phyloP scores from a whole-genome alignment of 1,139 yeast genomes.

The Blastobotrys aristatus region DNA sequence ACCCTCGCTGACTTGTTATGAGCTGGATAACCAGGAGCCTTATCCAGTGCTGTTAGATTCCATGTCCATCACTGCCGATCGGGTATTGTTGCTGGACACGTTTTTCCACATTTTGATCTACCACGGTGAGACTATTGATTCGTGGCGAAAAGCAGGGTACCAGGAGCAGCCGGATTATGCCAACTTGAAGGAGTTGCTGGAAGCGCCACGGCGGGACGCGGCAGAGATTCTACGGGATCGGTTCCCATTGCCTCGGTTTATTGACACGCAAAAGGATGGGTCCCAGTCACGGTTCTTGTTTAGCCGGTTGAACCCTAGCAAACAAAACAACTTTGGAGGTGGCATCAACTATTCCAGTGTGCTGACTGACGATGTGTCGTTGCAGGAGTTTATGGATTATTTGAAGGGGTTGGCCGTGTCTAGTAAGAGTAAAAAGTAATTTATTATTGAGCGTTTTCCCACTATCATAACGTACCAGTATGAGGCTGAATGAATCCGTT shows the following conservation, averaged over 20 bases:
- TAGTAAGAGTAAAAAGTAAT: conserved; percentile 3
- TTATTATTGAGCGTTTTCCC: no score
- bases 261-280: conserved; percentile 72
- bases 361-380: conserved; percentile 64
- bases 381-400: conserved; percentile 62
- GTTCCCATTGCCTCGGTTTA: conserved; percentile 68
- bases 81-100: conserved; percentile 63
- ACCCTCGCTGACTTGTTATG: conserved; percentile 64
- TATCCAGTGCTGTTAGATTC: conserved; percentile 66
- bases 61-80: conserved; percentile 54
- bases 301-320: conserved; percentile 71
- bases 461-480: no score
- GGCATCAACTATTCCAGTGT: conserved; percentile 32
- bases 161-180: conserved; percentile 62
- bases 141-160: conserved; percentile 64
- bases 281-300: conserved; percentile 72
- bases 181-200: conserved; percentile 55
- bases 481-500: no score
- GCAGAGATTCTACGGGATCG: conserved; percentile 61
- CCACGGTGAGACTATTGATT: conserved; percentile 65
- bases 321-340: conserved; percentile 35
- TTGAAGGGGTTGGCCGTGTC: conserved; percentile 34
- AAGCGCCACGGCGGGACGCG: conserved; percentile 64
- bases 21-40: conserved; percentile 51
- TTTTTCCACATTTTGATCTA: conserved; percentile 67